Base-by-base conservation (phyloP, 228 moss, liverwort and hornwort genomes). In the Sphagnum fallax region DNA sequence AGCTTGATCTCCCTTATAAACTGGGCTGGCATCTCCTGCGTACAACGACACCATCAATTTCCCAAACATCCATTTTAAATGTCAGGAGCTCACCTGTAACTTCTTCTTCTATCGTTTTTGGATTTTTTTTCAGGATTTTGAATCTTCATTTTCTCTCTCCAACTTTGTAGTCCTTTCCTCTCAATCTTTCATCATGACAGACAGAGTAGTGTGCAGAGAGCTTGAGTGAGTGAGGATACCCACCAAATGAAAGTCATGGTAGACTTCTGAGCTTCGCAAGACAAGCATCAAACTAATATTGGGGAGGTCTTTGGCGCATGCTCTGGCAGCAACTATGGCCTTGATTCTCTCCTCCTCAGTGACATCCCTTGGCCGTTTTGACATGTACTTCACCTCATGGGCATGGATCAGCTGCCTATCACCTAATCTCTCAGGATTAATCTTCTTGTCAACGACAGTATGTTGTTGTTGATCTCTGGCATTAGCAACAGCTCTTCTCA, bases 191-290 rank as follows among this genome's bases (percentile, higher is more conserved):
- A 32, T 32, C 32, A 58, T 58, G 57, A 58, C 57, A 58, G 10
- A 58, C 57, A 32, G 32, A 2, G 32, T 58, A 10, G 10, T 4
- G 10, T 10, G 58, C 58, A 58, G 14, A 10, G 14, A 58, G 14
- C 10, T 9, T 57, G 10, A 57, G 55, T 8, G 55, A 57, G 8
- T 57, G 10, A 8, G 55, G 55, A 57, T 4, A 69, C 49, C 62
- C 18, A 32, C 83, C 75, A 80, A 70, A 6, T 68, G 65, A 51
- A 80, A 83, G 5, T 59, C 65, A 6, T 59, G 68, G 73, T 77
- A 80, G 70, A 80, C 77, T 62, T 83, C 80, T 14, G 8, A 52
- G n/a, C 73, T 70, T 8, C 50, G n/a, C 80, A 83, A 61, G 55
- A 73, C 68, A 68, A 77, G 70, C 51, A 70, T 0, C 50, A 83